Evolutionary conservation across 768 basidiomycete genomes (phyloP).

Genomic region (Suillus brevipes): DNA sequence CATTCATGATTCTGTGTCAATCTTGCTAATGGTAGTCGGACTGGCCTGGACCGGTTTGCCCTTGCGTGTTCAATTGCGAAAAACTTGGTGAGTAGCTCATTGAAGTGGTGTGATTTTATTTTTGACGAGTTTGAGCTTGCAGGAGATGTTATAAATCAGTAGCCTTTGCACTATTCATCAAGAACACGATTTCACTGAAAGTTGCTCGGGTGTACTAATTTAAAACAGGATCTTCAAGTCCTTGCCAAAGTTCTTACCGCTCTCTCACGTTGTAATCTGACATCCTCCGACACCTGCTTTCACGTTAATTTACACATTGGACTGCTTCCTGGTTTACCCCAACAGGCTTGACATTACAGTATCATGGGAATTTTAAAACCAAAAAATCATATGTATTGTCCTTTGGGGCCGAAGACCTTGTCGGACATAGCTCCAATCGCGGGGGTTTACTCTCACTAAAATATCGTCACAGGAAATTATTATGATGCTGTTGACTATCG

Average conservation of each 20-base stretch:
- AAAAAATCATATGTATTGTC: neutral
- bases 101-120: neutral
- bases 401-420: neutral
- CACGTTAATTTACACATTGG: neutral
- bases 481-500: too few relatives aligned
- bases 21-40: neutral
- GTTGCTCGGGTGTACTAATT: neutral
- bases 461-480: neutral
- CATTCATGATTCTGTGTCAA: neutral
- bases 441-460: neutral
- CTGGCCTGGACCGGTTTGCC: neutral
- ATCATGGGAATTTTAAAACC: neutral
- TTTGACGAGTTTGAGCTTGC: neutral
- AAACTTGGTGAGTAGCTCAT: neutral
- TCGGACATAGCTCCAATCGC: neutral
- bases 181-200: neutral
- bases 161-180: neutral
- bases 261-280: neutral
- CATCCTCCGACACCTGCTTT: neutral
- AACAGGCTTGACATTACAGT: neutral
- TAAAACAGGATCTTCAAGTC: neutral
- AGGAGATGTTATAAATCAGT: neutral
- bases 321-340: neutral
- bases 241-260: neutral
- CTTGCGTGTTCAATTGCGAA: neutral